phyloP scores from a whole-genome alignment of 176 grass and related monocot species.

The Panicum miliaceum region DNA sequence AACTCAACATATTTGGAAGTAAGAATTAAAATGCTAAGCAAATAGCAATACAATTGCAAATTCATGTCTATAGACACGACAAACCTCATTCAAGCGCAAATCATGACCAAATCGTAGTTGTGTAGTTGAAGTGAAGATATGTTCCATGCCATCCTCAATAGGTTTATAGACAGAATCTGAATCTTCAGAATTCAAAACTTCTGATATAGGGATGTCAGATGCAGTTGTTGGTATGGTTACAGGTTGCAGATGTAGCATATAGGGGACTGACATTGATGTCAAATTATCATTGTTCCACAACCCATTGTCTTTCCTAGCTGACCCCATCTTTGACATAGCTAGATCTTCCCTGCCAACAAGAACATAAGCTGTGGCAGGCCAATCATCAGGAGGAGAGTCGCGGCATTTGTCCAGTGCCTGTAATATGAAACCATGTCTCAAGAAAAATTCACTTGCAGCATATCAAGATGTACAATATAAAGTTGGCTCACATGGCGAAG shows the following conservation, averaged over 20 bases:
- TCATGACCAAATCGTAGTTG: conserved; percentile 89
- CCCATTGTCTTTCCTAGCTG: conserved; percentile 58
- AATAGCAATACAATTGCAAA: conserved; percentile 17
- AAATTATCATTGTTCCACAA: conserved; percentile 67
- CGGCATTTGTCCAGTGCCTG: conserved; percentile 93
- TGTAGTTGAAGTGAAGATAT: conserved; percentile 91
- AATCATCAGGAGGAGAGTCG: conserved; percentile 85
- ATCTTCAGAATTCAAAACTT: conserved; percentile 80
- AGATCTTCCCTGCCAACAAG: conserved; percentile 94
- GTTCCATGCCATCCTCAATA: conserved; percentile 98
- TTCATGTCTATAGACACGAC: conserved; percentile 30
- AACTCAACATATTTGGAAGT: background rate
- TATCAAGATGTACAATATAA: conserved; percentile 35
- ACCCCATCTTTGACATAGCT: conserved; percentile 64
- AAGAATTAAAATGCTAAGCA: conserved; percentile 18
- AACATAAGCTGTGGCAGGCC: conserved; percentile 82
- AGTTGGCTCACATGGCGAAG: conserved; percentile 79
- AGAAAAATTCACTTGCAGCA: conserved; percentile 30
- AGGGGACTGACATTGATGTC: conserved; percentile 83
- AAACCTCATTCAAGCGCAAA: conserved; percentile 95
- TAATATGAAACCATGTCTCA: conserved; percentile 48
- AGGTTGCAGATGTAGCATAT: conserved; percentile 95
- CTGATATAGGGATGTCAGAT: conserved; percentile 59
- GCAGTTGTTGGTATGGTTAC: conserved; percentile 73
- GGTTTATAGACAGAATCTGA: conserved; percentile 70